Conservation (phyloP, 108 stramenopile genomes). For the Mediolabrus comicus region DNA sequence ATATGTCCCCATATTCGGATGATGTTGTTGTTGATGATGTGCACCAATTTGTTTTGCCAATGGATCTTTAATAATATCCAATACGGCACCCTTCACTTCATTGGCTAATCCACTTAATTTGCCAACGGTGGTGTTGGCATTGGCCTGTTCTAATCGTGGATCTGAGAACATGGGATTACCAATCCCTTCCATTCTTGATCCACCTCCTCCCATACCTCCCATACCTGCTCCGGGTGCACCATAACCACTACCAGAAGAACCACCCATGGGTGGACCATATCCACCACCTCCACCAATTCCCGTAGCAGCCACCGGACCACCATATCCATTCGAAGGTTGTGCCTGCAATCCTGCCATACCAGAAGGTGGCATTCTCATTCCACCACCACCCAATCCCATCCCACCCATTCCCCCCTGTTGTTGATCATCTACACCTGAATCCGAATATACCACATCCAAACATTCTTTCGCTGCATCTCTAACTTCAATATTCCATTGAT, state of each 20-base stretch:
- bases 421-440: slow-evolving; percentile 41
- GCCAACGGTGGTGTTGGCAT: slow-evolving; percentile 7
- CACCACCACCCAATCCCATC: slow-evolving; percentile 1
- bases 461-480: slow-evolving; percentile 94
- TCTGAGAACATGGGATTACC: slow-evolving; percentile 89
- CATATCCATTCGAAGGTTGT: neutral
- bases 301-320: slow-evolving; percentile 7
- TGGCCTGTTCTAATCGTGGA: slow-evolving; percentile 56
- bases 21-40: neutral
- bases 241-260: slow-evolving; percentile 23
- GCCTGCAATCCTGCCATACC: slow-evolving; percentile 29
- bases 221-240: slow-evolving; percentile 15
- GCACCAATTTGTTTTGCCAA: slow-evolving; percentile 59
- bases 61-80: slow-evolving; percentile 89
- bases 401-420: neutral
- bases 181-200: slow-evolving; percentile 81
- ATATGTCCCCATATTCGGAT: slow-evolving; percentile 20
- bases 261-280: slow-evolving; percentile 43
- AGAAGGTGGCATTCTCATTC: neutral
- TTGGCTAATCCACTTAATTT: slow-evolving; percentile 44
- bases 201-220: slow-evolving; percentile 27
- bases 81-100: slow-evolving; percentile 66
- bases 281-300: slow-evolving; percentile 30
- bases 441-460: slow-evolving; percentile 89
- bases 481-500: slow-evolving; percentile 88